Conservation (phyloP, 2,329 filamentous ascomycete species). For the Emmonsiellopsis sp. region DNA sequence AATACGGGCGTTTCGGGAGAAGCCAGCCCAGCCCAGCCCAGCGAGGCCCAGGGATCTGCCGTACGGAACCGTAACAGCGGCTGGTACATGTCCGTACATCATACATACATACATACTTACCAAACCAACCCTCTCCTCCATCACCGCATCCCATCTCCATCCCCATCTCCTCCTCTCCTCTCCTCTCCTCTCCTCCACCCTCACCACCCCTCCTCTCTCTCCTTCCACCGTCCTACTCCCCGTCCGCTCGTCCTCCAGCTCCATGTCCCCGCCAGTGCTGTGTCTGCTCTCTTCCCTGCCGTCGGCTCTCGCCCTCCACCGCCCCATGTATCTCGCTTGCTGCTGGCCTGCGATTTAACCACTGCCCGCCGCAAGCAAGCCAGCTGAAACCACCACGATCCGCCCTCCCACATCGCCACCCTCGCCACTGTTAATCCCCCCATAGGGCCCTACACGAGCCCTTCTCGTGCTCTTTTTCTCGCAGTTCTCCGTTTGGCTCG, state of each 20-base stretch:
- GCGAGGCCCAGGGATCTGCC: no score
- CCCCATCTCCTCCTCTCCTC: conserved; percentile 1
- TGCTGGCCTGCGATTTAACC: conserved; percentile 3
- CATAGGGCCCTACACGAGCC: not conserved
- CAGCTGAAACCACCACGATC: conserved; percentile 10
- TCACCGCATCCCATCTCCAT: conserved; percentile 5
- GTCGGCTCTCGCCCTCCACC: not conserved
- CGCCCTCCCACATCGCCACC: conserved; percentile 8
- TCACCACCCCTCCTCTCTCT: conserved; percentile 7
- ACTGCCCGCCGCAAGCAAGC: not conserved
- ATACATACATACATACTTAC: conserved; percentile 2
- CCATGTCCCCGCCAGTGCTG: not conserved
- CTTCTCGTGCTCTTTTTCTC: conserved; percentile 6
- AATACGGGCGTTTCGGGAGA: no score
- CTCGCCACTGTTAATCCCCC: conserved; percentile 8
- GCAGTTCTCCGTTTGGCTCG: conserved; percentile 7
- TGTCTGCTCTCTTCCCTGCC: not conserved
- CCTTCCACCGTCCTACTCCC: not conserved
- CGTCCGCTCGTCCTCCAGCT: not conserved
- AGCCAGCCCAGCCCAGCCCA: no score
- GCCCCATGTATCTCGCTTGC: conserved; percentile 11
- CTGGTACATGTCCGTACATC: no score
- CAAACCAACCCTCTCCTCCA: conserved; percentile 7
- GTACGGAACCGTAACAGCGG: no score
- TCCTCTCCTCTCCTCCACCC: not conserved